These are phyloP conservation scores for Paracoccidioides lutzii DNA, from an alignment of 2,329 filamentous ascomycete genomes.

Conservation along the genomic window DNA sequence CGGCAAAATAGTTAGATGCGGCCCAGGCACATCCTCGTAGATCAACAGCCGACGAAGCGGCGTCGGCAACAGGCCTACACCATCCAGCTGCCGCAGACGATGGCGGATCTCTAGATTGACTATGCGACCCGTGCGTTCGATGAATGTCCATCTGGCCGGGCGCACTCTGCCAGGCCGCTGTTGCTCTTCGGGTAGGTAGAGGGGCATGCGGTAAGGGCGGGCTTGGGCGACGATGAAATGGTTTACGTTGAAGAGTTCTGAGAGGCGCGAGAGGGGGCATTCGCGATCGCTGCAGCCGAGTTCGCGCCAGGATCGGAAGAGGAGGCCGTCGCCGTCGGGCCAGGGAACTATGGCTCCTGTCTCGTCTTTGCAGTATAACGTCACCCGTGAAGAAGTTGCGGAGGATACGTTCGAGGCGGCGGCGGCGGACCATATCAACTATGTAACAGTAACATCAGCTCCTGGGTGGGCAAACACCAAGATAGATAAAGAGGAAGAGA, in stretches of 20 bases:
- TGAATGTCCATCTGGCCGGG: slow-evolving; percentile 45
- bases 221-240: slow-evolving; percentile 93
- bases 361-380: slow-evolving; percentile 66
- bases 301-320: slow-evolving; percentile 57
- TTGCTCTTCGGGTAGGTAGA: slow-evolving; percentile 67
- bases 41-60: slow-evolving; percentile 63
- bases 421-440: slow-evolving; percentile 47
- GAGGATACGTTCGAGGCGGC: slow-evolving; percentile 36
- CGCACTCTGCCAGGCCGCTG: slow-evolving; percentile 55
- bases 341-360: slow-evolving; percentile 61
- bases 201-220: slow-evolving; percentile 76
- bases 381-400: slow-evolving; percentile 51
- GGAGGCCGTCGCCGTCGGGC: slow-evolving; percentile 47
- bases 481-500: background rate
- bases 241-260: slow-evolving; percentile 82
- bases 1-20: slow-evolving; percentile 69
- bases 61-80: slow-evolving; percentile 56
- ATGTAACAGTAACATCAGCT: background rate
- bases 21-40: slow-evolving; percentile 67
- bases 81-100: slow-evolving; percentile 67
- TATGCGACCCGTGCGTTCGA: slow-evolving; percentile 48
- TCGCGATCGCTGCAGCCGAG: slow-evolving; percentile 54
- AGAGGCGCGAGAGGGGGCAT: slow-evolving; percentile 56
- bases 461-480: too few species aligned
- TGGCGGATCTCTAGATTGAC: slow-evolving; percentile 67